A percentile compares a stretch with the other conserved stretches of the same genome.
Evolutionary conservation across 2,329 filamentous ascomycete species (phyloP).

Genomic region (Xylariales sp.): DNA sequence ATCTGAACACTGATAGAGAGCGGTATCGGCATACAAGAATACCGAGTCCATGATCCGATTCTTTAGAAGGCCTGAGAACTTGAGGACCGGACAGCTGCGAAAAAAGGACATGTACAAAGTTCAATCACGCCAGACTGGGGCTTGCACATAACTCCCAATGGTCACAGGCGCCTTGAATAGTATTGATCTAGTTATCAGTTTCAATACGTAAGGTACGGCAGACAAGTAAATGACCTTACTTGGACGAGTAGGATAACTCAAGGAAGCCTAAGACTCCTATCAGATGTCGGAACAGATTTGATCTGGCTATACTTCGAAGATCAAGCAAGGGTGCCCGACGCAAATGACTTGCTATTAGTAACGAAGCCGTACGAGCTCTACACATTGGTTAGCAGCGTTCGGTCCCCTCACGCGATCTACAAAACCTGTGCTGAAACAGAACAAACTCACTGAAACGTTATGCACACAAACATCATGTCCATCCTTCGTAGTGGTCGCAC

Average conservation of each 20-base stretch:
- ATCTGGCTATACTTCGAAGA: not conserved
- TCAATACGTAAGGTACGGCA: not conserved
- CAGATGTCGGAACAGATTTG: not conserved
- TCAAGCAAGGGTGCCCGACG: not conserved
- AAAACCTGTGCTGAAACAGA: not conserved
- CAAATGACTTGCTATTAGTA: constrained; percentile 7
- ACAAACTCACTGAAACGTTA: constrained; percentile 33
- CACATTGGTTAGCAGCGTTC: constrained; percentile 4
- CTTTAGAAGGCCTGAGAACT: too few relatives aligned
- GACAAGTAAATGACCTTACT: not conserved
- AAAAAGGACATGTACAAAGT: too few relatives aligned
- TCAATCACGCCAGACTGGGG: too few relatives aligned
- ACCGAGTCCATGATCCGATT: too few relatives aligned
- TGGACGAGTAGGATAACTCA: not conserved
- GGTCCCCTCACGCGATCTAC: not conserved
- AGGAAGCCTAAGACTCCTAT: not conserved
- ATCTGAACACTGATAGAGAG: too few relatives aligned
- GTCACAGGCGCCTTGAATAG: not conserved
- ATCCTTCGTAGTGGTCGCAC: constrained; percentile 42
- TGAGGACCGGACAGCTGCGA: too few relatives aligned
- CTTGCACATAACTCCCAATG: too few relatives aligned
- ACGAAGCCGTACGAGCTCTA: constrained; percentile 11
- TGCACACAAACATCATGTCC: constrained; percentile 30
- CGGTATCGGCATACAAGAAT: too few relatives aligned
- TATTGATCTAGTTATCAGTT: not conserved